Percentiles rank a stretch among this genome's conserved stretches.
These are phyloP conservation scores for Obelidium mucronatum DNA, from an alignment of 192 early-diverging fungal species.

Conservation along the genomic window DNA sequence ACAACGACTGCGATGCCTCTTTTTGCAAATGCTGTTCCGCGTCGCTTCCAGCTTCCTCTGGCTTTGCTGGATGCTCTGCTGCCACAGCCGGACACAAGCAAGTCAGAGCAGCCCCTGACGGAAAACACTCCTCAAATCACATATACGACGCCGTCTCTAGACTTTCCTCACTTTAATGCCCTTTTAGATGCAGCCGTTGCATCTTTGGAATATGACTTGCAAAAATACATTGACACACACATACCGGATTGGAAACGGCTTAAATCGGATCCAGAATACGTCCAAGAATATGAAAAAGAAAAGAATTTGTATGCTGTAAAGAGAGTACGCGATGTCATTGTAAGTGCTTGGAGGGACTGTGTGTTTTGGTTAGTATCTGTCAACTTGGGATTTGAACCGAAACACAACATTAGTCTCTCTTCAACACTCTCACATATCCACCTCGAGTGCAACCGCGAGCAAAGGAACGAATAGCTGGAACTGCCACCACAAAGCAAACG, in stretches of 20 bases:
- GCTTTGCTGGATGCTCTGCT: too few relatives aligned
- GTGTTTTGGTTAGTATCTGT: too few relatives aligned
- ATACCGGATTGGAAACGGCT: background rate
- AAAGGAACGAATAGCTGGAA: too few relatives aligned
- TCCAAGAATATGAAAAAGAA: background rate
- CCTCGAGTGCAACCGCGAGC: background rate
- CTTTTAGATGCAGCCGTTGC: background rate
- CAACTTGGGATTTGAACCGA: background rate
- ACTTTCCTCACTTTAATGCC: background rate
- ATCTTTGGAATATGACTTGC: background rate
- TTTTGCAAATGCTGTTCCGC: too few relatives aligned
- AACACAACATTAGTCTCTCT: background rate
- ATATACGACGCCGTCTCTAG: conserved; percentile 21
- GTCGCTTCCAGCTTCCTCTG: too few relatives aligned
- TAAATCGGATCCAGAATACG: background rate
- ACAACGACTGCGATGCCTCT: too few relatives aligned
- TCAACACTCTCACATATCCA: conserved; percentile 9
- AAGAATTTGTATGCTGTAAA: background rate
- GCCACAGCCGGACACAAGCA: too few relatives aligned
- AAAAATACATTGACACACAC: background rate
- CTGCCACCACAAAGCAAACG: too few relatives aligned
- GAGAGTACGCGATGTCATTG: background rate
- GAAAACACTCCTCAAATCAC: too few relatives aligned
- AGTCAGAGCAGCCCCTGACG: too few relatives aligned
- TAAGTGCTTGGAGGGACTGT: background rate